phyloP scores from a whole-genome alignment of 2,329 filamentous ascomycete genomes.

The Hymenoscyphus fraxineus region DNA sequence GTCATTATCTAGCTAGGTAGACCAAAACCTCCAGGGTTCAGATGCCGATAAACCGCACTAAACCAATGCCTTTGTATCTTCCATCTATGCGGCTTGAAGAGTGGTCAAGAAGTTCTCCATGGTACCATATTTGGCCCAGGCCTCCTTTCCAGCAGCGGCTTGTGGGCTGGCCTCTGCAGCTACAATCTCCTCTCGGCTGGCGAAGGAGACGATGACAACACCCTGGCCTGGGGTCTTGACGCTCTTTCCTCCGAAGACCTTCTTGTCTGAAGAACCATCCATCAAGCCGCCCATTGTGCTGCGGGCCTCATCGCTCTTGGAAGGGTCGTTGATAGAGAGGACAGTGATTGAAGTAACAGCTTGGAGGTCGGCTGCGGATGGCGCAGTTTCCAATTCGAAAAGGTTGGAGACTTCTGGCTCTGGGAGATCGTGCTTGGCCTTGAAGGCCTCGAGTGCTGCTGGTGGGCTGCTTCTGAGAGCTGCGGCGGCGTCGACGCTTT shows the following conservation, averaged over 20 bases:
- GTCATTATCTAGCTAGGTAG: neutral
- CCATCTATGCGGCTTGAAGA: neutral
- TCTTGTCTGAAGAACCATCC: neutral
- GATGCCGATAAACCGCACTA: neutral
- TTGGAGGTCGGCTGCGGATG: neutral
- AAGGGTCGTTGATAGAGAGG: neutral
- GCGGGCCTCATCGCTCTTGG: neutral
- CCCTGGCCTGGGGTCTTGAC: neutral
- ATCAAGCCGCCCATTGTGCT: neutral
- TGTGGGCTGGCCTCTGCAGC: neutral
- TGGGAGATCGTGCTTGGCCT: neutral
- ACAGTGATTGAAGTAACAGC: neutral
- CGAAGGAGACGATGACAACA: neutral
- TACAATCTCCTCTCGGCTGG: neutral
- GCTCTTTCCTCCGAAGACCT: neutral
- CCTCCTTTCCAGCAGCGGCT: neutral
- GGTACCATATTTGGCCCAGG: neutral
- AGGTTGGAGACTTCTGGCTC: neutral
- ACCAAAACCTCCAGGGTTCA: neutral
- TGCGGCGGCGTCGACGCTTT: neutral
- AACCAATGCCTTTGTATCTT: neutral
- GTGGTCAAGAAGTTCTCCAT: neutral
- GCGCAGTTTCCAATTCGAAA: neutral
- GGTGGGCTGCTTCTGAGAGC: neutral
- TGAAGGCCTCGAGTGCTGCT: neutral